Percentiles rank a stretch among this genome's conserved stretches.
Conservation (phyloP, 2,329 filamentous ascomycete species). For the Atkinsonella hypoxylon region DNA sequence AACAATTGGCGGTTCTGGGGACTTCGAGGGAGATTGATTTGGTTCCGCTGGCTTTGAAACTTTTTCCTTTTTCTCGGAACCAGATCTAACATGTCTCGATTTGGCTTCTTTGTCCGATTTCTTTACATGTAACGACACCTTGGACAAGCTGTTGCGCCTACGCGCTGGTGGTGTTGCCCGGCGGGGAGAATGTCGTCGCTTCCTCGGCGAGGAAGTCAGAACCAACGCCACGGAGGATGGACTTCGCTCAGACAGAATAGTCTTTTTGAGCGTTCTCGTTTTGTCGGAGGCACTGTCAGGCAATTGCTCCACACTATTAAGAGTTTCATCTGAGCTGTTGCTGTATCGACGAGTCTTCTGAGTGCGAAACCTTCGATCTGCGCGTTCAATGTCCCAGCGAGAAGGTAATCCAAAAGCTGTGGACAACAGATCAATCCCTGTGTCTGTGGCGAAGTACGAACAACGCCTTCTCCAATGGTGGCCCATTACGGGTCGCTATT, state of each 20-base stretch:
- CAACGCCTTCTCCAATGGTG: constrained; percentile 4
- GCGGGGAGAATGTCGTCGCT: constrained; percentile 1
- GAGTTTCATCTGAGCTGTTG: constrained; percentile 1
- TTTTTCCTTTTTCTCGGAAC: neutral
- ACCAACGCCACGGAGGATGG: neutral
- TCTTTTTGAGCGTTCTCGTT: neutral
- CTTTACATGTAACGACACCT: neutral
- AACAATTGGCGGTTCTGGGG: neutral
- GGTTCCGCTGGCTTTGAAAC: neutral
- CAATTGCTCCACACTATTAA: neutral
- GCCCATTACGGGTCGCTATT: constrained; percentile 10
- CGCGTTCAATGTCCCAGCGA: constrained; percentile 6
- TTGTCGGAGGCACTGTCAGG: neutral
- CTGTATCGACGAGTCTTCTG: neutral
- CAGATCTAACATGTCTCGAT: neutral
- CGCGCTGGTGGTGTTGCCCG: neutral
- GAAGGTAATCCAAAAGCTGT: constrained; percentile 17
- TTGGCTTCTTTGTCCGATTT: neutral
- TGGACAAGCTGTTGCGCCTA: neutral
- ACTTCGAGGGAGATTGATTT: neutral
- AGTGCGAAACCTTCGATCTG: constrained; percentile 2
- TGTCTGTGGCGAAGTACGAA: neutral
- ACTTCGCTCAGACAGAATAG: neutral
- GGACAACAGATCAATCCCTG: constrained; percentile 16
- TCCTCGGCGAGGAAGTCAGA: neutral